Evolutionary conservation across 2,329 filamentous ascomycete genomes (phyloP), one percentile per base, ranked within the genome.

Genomic region (Penicillium sp.): DNA sequence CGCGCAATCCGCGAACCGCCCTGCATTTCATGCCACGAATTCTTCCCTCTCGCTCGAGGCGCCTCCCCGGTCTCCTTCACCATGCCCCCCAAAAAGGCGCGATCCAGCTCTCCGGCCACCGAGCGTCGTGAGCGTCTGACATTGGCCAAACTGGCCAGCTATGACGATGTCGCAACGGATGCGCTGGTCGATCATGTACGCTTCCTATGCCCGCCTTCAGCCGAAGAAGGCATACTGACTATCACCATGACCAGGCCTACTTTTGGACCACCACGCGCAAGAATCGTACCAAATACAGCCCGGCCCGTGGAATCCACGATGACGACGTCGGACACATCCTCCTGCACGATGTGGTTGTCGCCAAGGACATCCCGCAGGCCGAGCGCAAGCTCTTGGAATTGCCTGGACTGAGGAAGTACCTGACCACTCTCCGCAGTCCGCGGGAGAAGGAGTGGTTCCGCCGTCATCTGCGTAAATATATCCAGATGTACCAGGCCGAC

Each of bases 221-320:
- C 2, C 11, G 3, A 16, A 25, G 8, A 7, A 31, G 15, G 17
- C 16, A 41, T 38, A 38, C 47, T 63, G 33, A 62, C 35, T 4
- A 33, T 44, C 15, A 45, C 54, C 47, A 23, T 38, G 29, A 13
- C 35, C 52, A 96, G 91, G 84, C 88, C 7, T 96, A 87, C 68
- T 98, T 93, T 73, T 97, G 93, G 91, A 91, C 91, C 4, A 86
- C 80, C 3, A 95, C 96, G 43, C 90, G 91, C 50, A 98, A 98
- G 69, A 95, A 97, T 59, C 83, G 86, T 46, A 82, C 81, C 40
- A 87, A 87, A 39, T 97, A 94, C 65, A 86, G 87, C 56, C 78
- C 88, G 1, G 88, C 86, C 5, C 83, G 93, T 48, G 87, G 87
- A 27, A 75, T 97, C 35, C 80, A 79, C 38, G 78, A 82, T 49